These are phyloP conservation scores for Colletotrichum sp. DNA, from an alignment of 2,329 filamentous ascomycete genomes.

Conservation along the genomic window DNA sequence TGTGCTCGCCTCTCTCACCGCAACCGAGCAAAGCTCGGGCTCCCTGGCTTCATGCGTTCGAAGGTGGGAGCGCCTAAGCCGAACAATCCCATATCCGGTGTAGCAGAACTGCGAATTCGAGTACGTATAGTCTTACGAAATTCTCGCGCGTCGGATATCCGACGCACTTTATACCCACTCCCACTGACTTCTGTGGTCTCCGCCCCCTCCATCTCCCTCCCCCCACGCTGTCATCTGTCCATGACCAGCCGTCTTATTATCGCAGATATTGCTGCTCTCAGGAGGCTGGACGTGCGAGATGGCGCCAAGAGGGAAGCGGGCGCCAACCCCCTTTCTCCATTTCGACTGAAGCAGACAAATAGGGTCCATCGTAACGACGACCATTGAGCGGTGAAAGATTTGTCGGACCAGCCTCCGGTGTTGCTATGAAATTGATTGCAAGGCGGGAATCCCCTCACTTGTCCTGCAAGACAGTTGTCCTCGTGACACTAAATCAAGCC, in stretches of 20 bases:
- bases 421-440: not conserved
- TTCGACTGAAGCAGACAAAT: not conserved
- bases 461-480: not conserved
- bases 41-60: not conserved
- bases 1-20: not conserved
- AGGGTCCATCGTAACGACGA: not conserved
- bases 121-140: not conserved
- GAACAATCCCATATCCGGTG: not conserved
- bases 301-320: not conserved
- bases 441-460: not conserved
- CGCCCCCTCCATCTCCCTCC: not conserved
- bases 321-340: conserved; percentile 1
- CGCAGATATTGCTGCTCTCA: not conserved
- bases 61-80: not conserved
- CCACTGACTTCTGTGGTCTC: not conserved
- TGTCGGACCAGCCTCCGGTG: not conserved
- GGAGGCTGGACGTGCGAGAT: not conserved
- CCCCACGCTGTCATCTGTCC: not conserved
- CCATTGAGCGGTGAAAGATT: not conserved
- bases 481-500: not conserved
- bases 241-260: not conserved
- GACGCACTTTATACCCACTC: not conserved
- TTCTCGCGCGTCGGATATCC: not conserved
- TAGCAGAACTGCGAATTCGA: not conserved
- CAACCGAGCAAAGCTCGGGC: not conserved